Conservation (phyloP, 345 rosid genomes). For the Boechera retrofracta region DNA sequence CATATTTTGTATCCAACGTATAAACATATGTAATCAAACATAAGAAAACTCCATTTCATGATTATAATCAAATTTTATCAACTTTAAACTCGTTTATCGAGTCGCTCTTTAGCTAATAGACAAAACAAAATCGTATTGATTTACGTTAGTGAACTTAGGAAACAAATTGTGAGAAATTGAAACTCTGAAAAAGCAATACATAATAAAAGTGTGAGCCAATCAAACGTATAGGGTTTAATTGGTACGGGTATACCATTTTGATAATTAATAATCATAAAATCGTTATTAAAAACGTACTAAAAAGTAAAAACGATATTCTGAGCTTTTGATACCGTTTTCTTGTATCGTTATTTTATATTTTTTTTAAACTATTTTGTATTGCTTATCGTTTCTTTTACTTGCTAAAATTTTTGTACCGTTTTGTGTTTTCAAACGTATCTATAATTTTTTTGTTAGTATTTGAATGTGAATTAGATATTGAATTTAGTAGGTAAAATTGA, state of each 20-base stretch:
- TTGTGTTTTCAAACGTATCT: too few relatives aligned
- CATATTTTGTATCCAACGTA: slow-evolving; percentile 11
- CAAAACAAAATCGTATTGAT: neutral
- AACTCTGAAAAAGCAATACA: neutral
- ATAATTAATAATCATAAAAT: too few relatives aligned
- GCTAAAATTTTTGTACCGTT: too few relatives aligned
- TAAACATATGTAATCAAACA: slow-evolving; percentile 7
- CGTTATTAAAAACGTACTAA: too few relatives aligned
- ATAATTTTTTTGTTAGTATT: too few relatives aligned
- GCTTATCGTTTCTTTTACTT: too few relatives aligned
- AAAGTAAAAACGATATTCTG: too few relatives aligned
- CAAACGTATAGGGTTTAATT: neutral
- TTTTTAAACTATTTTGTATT: too few relatives aligned
- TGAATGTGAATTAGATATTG: neutral
- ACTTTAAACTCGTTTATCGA: neutral
- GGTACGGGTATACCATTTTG: too few relatives aligned
- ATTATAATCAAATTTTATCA: neutral
- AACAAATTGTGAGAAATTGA: neutral
- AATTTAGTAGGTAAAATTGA: neutral
- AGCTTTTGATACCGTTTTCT: too few relatives aligned
- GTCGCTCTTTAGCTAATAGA: neutral
- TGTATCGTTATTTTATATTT: too few relatives aligned
- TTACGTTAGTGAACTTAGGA: neutral
- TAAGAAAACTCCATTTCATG: neutral
- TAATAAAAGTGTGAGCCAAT: neutral